Base-by-base conservation (phyloP, 2,329 filamentous ascomycete species). In the Cytospora paraplurivora region DNA sequence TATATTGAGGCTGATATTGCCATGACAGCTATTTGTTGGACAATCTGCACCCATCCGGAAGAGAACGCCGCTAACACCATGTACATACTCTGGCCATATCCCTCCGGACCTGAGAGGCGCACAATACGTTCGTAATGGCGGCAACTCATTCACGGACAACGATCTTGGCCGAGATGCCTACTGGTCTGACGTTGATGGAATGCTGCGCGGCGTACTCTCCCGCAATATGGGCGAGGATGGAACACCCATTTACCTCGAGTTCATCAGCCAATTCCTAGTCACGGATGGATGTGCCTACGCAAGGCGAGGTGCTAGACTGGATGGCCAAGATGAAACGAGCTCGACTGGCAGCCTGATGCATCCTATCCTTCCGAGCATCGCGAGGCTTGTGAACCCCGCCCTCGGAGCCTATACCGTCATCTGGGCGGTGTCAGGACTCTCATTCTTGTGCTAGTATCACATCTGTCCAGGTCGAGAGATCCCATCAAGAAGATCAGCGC, bases 101-200 rank as follows among this genome's bases (percentile, higher is more conserved):
- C 88, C 89, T 1, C 66, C 75, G n/a, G 88, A 90, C 66, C 79
- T 92, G 49, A 79, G 81, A 10, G 88, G 87, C 1, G 88, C 88
- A 13, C 83, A 91, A 73, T 91, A 91, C 69, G 84, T 91, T 34
- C 84, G 88, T 17, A 92, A 91, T 71, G 88, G 89, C 49, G 86
- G 85, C 34, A 91, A 91, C 69, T 88, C 88, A 7, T 77, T 88
- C 8, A 81, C 81, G 34, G 87, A 90, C 63, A 77, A 83, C 27
- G 83, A 88, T 60, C 72, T 85, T 3, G 82, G 81, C 47, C 80
- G 86, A 67, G 86, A 89, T 70, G 82, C 85, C 10, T 88, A 91
- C 71, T 91, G 88, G 88, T 91, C 91, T 66, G 89, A 91, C 68
- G 88, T 89, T 37, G 88, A 91, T 71, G 89, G 88, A 5, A 91